Base-by-base conservation (phyloP, 2,329 filamentous ascomycete genomes). In the Alternaria viburni region DNA sequence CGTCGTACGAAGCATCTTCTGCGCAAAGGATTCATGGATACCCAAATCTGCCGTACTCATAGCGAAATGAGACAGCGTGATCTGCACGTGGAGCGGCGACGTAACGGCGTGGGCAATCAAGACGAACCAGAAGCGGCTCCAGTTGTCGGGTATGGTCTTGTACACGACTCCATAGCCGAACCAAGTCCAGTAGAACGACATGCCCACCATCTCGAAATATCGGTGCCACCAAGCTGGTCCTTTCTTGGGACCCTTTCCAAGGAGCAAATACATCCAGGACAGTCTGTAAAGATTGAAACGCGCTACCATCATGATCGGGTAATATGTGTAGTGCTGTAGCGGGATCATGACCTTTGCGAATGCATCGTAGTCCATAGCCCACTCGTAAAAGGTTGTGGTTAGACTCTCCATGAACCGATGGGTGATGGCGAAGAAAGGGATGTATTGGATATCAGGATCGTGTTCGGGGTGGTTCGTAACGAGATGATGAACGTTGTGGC, bases 401-500 rank as follows among this genome's bases (percentile, higher is more conserved):
- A 92, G 76, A 8, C 85, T 88, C 51, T 85, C 83, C 80, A 92
- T 88, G 78, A 91, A 91, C 4, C 85, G 84, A 44, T 89, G 88
- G 19, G 86, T 88, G 30, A 89, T 87, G 54, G 90, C 89, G 72
- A 92, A 91, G 54, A 92, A 84, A 0, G 90, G 90, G 55, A 91
- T 83, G 76, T 92, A 89, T 68, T 91, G 87, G 71, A 97, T 98
- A 77, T 98, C 95, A 0, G 96, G 95, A 77, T 98, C 95, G 77
- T 98, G 95, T 79, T 97, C 96, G 13, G 94, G 92, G 46, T 91
- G 91, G 79, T 98, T 98, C 17, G 96, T 98, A 56, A 98, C 91
- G 70, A 98, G 93, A 76, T 98, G 95, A 77, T 98, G 95, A 9
- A 97, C 93, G 75, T 98, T 98, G 81, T 98, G 95, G 77, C 90